Conservation (phyloP, 495 filamentous ascomycete species). For the Penicillium crystallinum region DNA sequence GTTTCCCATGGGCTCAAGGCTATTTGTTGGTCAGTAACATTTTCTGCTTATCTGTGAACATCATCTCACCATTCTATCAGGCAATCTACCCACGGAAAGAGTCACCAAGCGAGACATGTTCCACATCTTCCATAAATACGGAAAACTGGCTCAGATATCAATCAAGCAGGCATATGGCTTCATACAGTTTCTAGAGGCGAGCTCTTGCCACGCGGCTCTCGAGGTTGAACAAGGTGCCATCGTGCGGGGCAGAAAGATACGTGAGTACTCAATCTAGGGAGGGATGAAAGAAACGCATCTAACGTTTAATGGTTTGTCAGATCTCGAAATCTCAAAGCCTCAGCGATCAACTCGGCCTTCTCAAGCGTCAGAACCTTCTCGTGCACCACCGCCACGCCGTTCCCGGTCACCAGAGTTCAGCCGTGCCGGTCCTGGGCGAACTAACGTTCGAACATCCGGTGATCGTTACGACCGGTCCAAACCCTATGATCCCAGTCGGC, state of each 20-base stretch:
- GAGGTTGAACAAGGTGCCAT: slow-evolving; percentile 70
- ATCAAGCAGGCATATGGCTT: slow-evolving; percentile 98
- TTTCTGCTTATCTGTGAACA: background rate
- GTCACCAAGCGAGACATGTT: slow-evolving; percentile 93
- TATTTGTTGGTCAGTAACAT: slow-evolving; percentile 79
- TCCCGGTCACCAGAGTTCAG: slow-evolving; percentile 69
- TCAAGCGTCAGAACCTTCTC: slow-evolving; percentile 32
- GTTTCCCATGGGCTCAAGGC: slow-evolving; percentile 76
- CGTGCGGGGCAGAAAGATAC: slow-evolving; percentile 80
- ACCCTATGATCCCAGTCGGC: slow-evolving; percentile 30
- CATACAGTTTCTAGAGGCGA: slow-evolving; percentile 80
- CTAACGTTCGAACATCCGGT: slow-evolving; percentile 25
- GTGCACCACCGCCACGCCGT: slow-evolving; percentile 43
- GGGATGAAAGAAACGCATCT: too few species aligned
- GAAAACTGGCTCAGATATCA: slow-evolving; percentile 87
- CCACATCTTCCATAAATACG: slow-evolving; percentile 79
- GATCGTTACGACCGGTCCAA: slow-evolving; percentile 42
- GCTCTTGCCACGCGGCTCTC: slow-evolving; percentile 68
- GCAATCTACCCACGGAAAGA: slow-evolving; percentile 87
- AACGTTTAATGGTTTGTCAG: slow-evolving; percentile 36
- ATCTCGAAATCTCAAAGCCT: slow-evolving; percentile 88
- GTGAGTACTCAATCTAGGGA: slow-evolving; percentile 53
- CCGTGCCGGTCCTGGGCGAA: slow-evolving; percentile 42
- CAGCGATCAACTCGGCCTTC: slow-evolving; percentile 67
- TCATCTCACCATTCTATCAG: slow-evolving; percentile 39